Conservation (phyloP, 352 stramenopile genomes). For the Phytophthora melonis region DNA sequence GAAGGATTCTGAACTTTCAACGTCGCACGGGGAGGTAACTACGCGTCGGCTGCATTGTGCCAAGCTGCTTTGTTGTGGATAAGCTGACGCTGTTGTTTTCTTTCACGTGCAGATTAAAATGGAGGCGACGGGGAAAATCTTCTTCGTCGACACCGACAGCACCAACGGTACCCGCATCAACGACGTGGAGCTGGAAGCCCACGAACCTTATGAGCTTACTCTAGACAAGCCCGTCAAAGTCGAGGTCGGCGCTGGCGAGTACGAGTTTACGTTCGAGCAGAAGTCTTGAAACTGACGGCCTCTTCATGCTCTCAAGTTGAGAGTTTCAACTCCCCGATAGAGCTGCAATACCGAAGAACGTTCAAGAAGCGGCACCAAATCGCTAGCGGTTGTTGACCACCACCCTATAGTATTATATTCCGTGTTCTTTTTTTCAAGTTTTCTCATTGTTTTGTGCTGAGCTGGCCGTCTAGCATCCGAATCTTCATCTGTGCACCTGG, state of each 20-base stretch:
- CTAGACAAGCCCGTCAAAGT: conserved; percentile 56
- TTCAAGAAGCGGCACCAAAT: conserved; percentile 23
- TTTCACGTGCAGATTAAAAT: conserved; percentile 62
- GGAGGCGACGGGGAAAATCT: conserved; percentile 63
- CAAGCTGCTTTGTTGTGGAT: neutral
- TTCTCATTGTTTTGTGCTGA: conserved; percentile 13
- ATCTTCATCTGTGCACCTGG: conserved; percentile 4
- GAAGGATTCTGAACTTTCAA: conserved; percentile 86
- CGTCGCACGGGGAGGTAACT: conserved; percentile 72
- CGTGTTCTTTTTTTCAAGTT: conserved; percentile 29
- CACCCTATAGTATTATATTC: conserved; percentile 64
- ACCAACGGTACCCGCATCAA: conserved; percentile 85
- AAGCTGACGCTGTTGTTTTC: neutral
- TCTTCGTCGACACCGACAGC: conserved; percentile 83
- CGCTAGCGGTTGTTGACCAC: conserved; percentile 29
- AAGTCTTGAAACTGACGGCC: conserved; percentile 35
- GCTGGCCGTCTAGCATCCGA: conserved; percentile 14
- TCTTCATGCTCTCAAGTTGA: neutral
- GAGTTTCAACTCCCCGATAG: neutral
- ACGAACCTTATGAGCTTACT: conserved; percentile 60
- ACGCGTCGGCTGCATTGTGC: neutral
- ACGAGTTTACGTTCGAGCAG: conserved; percentile 64
- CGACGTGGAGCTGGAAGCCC: conserved; percentile 51
- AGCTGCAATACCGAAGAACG: conserved; percentile 1
- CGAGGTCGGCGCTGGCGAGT: conserved; percentile 60